Evolutionary conservation across 352 stramenopile species (phyloP).

Genomic region (Globisporangium viniferum): DNA sequence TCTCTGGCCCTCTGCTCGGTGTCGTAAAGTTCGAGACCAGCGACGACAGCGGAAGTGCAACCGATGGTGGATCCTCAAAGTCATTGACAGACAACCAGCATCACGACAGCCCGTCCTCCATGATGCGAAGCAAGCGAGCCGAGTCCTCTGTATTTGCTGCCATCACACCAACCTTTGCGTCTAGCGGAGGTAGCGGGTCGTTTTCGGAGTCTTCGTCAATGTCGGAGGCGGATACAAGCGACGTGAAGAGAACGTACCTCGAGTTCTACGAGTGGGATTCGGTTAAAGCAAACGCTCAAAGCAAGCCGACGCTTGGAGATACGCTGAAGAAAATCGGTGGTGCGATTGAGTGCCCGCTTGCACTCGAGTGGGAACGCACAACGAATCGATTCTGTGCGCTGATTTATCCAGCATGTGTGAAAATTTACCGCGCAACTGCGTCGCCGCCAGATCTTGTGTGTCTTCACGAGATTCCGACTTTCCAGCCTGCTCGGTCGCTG

Average conservation of each 20-base stretch:
- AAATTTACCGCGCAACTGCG: conserved; percentile 41
- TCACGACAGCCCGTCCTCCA: conserved; percentile 35
- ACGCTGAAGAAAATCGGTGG: conserved; percentile 25
- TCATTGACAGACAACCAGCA: conserved; percentile 19
- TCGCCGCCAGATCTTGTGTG: conserved; percentile 28
- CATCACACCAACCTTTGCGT: conserved; percentile 29
- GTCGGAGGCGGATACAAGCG: conserved; percentile 21
- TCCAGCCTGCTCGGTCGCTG: conserved; percentile 35
- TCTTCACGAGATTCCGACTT: conserved; percentile 57
- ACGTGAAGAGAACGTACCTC: conserved; percentile 54
- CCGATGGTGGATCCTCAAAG: conserved; percentile 15
- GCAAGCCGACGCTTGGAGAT: conserved; percentile 12
- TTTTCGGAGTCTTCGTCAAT: conserved; percentile 11
- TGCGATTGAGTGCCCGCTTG: conserved; percentile 49
- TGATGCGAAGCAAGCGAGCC: conserved; percentile 41
- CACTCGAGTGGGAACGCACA: conserved; percentile 56
- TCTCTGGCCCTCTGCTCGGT: conserved; percentile 64
- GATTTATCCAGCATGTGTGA: conserved; percentile 42
- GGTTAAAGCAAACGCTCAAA: conserved; percentile 8
- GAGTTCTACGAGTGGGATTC: conserved; percentile 76
- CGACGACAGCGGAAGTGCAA: conserved; percentile 12
- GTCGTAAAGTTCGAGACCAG: conserved; percentile 53
- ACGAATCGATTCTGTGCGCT: conserved; percentile 54
- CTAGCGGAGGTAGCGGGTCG: conserved; percentile 15
- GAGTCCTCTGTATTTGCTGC: conserved; percentile 51